These are phyloP conservation scores for Apophysomyces sp. DNA, from an alignment of 371 early-diverging fungal species.

Conservation along the genomic window DNA sequence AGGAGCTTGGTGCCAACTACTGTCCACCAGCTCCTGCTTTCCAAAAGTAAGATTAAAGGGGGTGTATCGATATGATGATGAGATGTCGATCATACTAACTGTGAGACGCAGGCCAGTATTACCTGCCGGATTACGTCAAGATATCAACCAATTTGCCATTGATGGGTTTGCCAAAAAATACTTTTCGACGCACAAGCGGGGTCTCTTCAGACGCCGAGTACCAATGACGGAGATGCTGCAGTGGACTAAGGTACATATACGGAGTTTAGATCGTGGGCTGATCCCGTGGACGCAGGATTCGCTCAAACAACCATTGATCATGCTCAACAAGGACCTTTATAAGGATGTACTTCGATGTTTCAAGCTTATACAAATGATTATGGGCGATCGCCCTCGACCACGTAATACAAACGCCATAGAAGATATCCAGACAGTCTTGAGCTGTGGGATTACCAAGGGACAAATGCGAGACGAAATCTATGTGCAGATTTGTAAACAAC, in stretches of 20 bases:
- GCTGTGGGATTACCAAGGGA: slow-evolving; percentile 73
- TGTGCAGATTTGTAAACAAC: slow-evolving; percentile 91
- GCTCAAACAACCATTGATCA: slow-evolving; percentile 78
- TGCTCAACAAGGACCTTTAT: slow-evolving; percentile 71
- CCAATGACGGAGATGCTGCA: slow-evolving; percentile 87
- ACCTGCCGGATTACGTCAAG: slow-evolving; percentile 65
- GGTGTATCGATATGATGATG: not conserved
- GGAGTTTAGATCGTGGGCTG: not conserved
- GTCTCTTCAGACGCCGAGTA: slow-evolving; percentile 78
- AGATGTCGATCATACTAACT: not conserved
- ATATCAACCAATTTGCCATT: slow-evolving; percentile 83
- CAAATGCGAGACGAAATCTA: slow-evolving; percentile 92
- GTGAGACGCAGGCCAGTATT: slow-evolving; percentile 34
- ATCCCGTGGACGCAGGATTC: slow-evolving; percentile 50
- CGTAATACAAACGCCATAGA: slow-evolving; percentile 31
- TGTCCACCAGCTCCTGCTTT: not conserved
- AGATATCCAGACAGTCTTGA: slow-evolving; percentile 77
- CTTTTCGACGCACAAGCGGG: slow-evolving; percentile 88
- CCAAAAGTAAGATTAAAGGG: slow-evolving; percentile 5
- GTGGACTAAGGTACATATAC: slow-evolving; percentile 64
- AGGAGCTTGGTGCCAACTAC: not conserved
- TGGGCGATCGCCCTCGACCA: slow-evolving; percentile 70
- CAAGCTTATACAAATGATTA: slow-evolving; percentile 78
- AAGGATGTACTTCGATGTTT: slow-evolving; percentile 89
- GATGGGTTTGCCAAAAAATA: slow-evolving; percentile 92